Evolutionary conservation across 345 rosid genomes (phyloP), one percentile per base, ranked within the genome.

Genomic region (Gossypium arboreum): DNA sequence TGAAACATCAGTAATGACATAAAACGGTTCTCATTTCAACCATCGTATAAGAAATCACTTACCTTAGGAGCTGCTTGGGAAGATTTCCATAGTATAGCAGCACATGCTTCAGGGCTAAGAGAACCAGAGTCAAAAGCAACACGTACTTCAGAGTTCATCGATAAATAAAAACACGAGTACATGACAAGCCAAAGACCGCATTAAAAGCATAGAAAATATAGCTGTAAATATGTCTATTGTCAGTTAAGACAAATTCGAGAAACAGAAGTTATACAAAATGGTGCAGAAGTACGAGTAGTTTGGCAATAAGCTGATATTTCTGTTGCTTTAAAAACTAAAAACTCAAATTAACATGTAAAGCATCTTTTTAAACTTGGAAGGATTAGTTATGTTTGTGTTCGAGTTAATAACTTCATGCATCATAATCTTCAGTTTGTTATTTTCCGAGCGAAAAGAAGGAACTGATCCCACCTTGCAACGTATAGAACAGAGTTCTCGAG

Each of bases 31-130:
- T 57, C 79, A 68, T 15, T 48, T 69, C 71, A 67, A 67, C 18
- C 12, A 22, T 51, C 68, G 60, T 78, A 64, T 22, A 65, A 59
- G 7, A 34, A 29, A 76, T 17, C 73, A 51, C 51, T 78, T 43
- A 90, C 98, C 97, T 89, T 88, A 77, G 98, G 97, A 66, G 98
- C 82, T 81, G 97, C 97, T 83, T 89, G 84, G 73, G 97, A 89
- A 77, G 76, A 84, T 87, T 94, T 91, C 94, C 97, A 94, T 84
- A 94, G 81, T 79, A 94, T 94, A 51, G 98, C 94, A 50, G 97
- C 98, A 83, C 97, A 92, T 54, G 97, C 97, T 88, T 94, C 98
- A 17, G 98, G 98, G 81, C 98, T 94, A 81, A 54, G 67, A 73
- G 71, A 52, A 76, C 65, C 52, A 66, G 12, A 66, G 48, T 27